phyloP scores from a whole-genome alignment of 192 early-diverging fungal genomes.

The Kappamyces sp. region DNA sequence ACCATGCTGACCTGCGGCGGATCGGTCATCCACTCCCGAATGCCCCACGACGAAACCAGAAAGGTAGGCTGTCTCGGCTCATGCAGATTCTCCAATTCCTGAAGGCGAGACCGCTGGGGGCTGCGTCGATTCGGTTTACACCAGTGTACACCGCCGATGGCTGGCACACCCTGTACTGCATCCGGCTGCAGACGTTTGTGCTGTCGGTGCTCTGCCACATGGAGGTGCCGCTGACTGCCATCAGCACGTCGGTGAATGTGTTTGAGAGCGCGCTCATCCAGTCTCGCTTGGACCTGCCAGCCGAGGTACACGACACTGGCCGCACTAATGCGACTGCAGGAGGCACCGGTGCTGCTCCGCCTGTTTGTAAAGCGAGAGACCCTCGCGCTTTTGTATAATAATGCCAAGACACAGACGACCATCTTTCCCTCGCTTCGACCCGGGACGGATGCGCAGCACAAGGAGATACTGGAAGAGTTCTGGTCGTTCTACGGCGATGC shows the following conservation, averaged over 20 bases:
- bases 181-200: conserved; percentile 45
- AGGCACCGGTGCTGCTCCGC: conserved; percentile 50
- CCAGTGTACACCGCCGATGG: conserved; percentile 43
- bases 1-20: conserved; percentile 54
- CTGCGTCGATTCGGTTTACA: conserved; percentile 36
- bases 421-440: conserved; percentile 56
- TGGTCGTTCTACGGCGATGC: conserved; percentile 52
- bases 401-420: conserved; percentile 52
- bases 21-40: conserved; percentile 44
- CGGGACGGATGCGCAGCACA: conserved; percentile 54
- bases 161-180: conserved; percentile 50
- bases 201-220: conserved; percentile 44
- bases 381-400: conserved; percentile 54
- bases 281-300: conserved; percentile 52
- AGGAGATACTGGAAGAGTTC: conserved; percentile 46
- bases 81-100: conserved; percentile 49
- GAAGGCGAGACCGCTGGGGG: conserved; percentile 41
- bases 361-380: conserved; percentile 60
- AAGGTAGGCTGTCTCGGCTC: conserved; percentile 34
- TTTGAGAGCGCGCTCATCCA: conserved; percentile 50
- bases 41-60: conserved; percentile 47
- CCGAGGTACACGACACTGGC: conserved; percentile 30
- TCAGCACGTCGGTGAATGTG: conserved; percentile 40
- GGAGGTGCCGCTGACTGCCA: conserved; percentile 35
- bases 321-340: conserved; percentile 20